Evolutionary conservation across 768 basidiomycete genomes (phyloP).

Genomic region (Termitomyces sp.): DNA sequence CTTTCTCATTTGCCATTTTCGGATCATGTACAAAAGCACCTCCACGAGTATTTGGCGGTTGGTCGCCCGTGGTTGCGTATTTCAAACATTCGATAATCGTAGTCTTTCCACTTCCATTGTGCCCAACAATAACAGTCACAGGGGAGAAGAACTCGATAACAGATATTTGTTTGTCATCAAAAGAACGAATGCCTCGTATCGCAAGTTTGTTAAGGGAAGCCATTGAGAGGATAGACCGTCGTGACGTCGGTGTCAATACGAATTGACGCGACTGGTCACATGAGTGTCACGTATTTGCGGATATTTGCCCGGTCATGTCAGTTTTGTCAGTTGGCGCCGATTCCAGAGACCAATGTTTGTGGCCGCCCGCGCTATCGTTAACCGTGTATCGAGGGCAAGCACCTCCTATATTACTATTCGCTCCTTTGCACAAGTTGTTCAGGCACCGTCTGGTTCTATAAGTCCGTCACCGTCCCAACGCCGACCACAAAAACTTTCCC

Average conservation of each 20-base stretch:
- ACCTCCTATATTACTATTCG: conserved; percentile 12
- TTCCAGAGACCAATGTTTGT: conserved; percentile 6
- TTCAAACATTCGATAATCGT: conserved; percentile 99
- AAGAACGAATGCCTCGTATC: conserved; percentile 90
- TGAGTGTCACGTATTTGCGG: conserved; percentile 1
- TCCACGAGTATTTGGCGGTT: conserved; percentile 94
- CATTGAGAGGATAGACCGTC: conserved; percentile 33
- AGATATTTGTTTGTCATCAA: conserved; percentile 91
- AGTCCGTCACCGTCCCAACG: conserved; percentile 1
- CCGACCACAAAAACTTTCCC: conserved; percentile 4
- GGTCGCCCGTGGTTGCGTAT: conserved; percentile 97
- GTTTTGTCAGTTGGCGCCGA: not conserved
- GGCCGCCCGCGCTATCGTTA: conserved; percentile 6
- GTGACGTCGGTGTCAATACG: not conserved
- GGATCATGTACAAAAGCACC: conserved; percentile 99
- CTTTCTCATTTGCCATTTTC: conserved; percentile 98
- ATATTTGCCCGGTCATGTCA: conserved; percentile 3
- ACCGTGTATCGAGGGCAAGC: conserved; percentile 2
- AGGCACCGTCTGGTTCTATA: conserved; percentile 6
- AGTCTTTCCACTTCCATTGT: conserved; percentile 98
- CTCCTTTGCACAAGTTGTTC: conserved; percentile 21
- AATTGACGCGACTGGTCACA: conserved; percentile 12
- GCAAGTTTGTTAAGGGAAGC: conserved; percentile 88
- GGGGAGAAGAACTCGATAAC: conserved; percentile 97
- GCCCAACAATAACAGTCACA: conserved; percentile 96